Evolutionary conservation across 2,329 filamentous ascomycete species (phyloP), one percentile per base, ranked within the genome.

Genomic region (Cordyceps fumosorosea): DNA sequence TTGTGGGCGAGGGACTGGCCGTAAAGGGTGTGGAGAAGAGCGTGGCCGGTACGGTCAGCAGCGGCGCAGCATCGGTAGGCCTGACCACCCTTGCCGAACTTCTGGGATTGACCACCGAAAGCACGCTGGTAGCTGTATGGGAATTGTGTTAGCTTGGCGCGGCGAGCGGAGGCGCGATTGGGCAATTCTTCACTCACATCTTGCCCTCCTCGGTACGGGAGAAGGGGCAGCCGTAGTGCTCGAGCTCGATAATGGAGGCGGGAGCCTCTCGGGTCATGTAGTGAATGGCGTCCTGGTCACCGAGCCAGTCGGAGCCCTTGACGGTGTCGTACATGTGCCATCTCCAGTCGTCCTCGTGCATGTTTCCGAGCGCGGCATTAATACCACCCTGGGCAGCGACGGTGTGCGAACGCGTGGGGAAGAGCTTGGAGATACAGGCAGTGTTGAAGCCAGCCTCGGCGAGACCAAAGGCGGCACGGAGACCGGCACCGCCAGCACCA

Each of bases 281-380:
- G 80, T 97, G 93, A 74, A 97, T 97, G 67, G 93, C 93, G 75
- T 97, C 93, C 79, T 97, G 93, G 77, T 97, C 93, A 77, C 93
- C 93, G 57, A 97, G 86, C 93, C 93, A 97, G 82, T 97, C 93
- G 67, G 91, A 96, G 67, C 93, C 93, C 83, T 97, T 97, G 75
- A 97, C 93, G 50, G 93, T 97, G 77, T 97, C 93, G 82, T 97
- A 97, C 93, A 97, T 97, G 80, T 97, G 93, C 93, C 93, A 97
- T 82, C 92, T 88, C 93, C 93, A 97, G 80, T 97, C 92, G 73
- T 97, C 93, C 81, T 93, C 86, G 83, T 96, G 92, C 93, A 97
- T 97, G 81, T 96, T 96, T 73, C 90, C 90, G 62, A 95, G 83
- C 57, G 90, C 90, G 62, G 90, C 90, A 76, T 95, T 95, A 82